phyloP scores from a whole-genome alignment of 192 early-diverging fungal genomes.

The Backusella australiensis region DNA sequence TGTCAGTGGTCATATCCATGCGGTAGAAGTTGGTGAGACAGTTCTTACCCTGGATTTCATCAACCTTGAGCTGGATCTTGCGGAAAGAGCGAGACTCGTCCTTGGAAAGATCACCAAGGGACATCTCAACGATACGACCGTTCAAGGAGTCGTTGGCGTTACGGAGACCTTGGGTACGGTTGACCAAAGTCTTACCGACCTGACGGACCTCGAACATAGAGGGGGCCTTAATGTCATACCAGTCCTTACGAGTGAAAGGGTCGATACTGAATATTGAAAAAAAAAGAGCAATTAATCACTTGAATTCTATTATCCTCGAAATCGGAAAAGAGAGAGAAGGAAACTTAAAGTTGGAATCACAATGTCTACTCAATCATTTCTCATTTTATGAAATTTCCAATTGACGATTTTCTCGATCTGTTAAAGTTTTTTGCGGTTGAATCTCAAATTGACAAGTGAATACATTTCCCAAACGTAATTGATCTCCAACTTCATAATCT shows the following conservation, averaged over 20 bases:
- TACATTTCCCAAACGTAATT: neutral
- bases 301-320: neutral
- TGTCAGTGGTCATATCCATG: constrained; percentile 99
- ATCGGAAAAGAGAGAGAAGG: constrained; percentile 10
- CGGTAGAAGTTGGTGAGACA: constrained; percentile 99
- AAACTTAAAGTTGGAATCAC: neutral
- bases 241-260: constrained; percentile 99
- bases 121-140: constrained; percentile 95
- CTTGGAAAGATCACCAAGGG: constrained; percentile 95
- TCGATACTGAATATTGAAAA: constrained; percentile 68
- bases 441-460: neutral
- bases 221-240: constrained; percentile 99
- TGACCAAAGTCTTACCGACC: constrained; percentile 99
- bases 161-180: constrained; percentile 99
- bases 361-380: neutral
- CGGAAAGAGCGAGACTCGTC: constrained; percentile 92
- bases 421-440: neutral
- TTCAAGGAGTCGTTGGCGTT: constrained; percentile 95
- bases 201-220: constrained; percentile 92
- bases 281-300: neutral
- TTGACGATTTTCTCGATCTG: neutral
- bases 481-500: neutral
- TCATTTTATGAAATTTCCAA: neutral
- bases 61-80: constrained; percentile 95
- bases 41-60: constrained; percentile 98